Conservation (phyloP, 495 filamentous ascomycete genomes). For the Xylaria longipes region DNA sequence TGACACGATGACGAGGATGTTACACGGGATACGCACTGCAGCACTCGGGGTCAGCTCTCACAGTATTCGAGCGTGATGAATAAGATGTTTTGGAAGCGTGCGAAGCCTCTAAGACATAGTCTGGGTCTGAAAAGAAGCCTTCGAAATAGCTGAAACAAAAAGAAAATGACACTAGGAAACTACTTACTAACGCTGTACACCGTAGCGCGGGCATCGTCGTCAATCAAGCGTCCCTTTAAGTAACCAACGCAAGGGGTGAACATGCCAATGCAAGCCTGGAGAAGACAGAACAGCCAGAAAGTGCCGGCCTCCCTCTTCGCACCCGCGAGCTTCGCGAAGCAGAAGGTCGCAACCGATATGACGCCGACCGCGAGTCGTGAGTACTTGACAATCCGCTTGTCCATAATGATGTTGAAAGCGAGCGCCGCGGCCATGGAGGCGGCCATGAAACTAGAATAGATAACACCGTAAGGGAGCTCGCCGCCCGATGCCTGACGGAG, state of each 20-base stretch:
- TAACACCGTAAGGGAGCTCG: slow-evolving; percentile 60
- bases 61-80: neutral
- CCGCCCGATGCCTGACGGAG: slow-evolving; percentile 34
- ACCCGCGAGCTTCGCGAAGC: slow-evolving; percentile 49
- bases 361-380: slow-evolving; percentile 46
- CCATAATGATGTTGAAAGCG: slow-evolving; percentile 48
- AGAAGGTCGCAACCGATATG: slow-evolving; percentile 43
- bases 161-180: neutral
- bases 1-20: slow-evolving; percentile 59
- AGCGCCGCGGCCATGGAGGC: slow-evolving; percentile 58
- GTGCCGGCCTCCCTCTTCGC: slow-evolving; percentile 49
- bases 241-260: slow-evolving; percentile 61
- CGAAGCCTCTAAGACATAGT: neutral
- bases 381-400: slow-evolving; percentile 36
- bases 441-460: slow-evolving; percentile 65
- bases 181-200: slow-evolving; percentile 53
- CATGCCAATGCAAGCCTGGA: slow-evolving; percentile 60
- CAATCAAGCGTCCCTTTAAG: slow-evolving; percentile 56
- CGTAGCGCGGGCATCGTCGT: slow-evolving; percentile 55
- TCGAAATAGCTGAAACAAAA: neutral
- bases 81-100: neutral
- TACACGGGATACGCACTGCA: slow-evolving; percentile 58
- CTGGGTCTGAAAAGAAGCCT: neutral
- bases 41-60: neutral
- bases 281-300: slow-evolving; percentile 61